Evolutionary conservation across 192 early-diverging fungal species (phyloP), one percentile per base, ranked within the genome.

Genomic region (Helicostylum pulchrum): DNA sequence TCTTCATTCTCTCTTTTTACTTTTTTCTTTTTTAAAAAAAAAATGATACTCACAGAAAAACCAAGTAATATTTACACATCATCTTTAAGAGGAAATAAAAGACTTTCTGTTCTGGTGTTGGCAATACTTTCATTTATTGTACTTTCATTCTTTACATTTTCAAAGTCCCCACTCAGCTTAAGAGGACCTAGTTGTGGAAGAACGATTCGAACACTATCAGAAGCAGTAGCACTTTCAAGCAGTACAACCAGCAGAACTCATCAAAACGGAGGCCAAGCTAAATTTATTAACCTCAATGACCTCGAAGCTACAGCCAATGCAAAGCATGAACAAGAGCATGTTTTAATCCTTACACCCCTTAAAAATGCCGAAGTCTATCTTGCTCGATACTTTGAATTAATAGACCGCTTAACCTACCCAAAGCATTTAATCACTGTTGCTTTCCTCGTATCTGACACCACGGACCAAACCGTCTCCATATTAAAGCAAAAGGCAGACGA

Each of bases 401-500:
- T 85, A 11, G 80, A 80, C 47, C 72, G 68, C 26, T 31, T 85
- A 14, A 65, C 68, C 19, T 85, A 85, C 47, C 81, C 81, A 7
- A 76, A 81, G 50, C 59, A 70, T 58, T 61, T 75, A 47, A 76
- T 80, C 43, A 80, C 82, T 0, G 52, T 85, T 0, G 82, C 79
- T 3, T 82, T 85, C 52, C 70, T 85, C 3, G 82, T 85, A 3
- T 85, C 84, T 0, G 84, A 85, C 61, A 82, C 84, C 6, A 81
- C 77, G 0, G 84, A 85, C 44, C 53, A 67, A 9, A 85, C 84
- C 0, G 70, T 82, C 31, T 49, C 72, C 14, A 74, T 78, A 50
- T 65, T 83, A 11, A 71, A 68, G 17, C 65, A 77, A 31, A 70
- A 77, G 11, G 70, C 63, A 0, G 43, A 45, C 17, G 54, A 57